Conservation (phyloP, 495 filamentous ascomycete genomes). For the Halenospora varia region DNA sequence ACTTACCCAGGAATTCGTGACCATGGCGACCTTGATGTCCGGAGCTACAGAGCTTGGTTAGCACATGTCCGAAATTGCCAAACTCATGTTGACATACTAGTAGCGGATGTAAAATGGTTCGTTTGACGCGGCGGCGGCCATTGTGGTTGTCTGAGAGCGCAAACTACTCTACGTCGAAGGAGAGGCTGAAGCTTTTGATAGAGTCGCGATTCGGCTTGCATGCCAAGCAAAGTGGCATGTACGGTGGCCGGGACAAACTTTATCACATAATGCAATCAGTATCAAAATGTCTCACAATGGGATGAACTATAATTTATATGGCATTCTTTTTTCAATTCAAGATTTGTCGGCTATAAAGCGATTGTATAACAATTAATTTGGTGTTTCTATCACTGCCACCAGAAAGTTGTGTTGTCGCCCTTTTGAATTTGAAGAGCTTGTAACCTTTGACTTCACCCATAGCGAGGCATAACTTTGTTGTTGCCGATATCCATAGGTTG, state of each 20-base stretch:
- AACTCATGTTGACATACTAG: constrained; percentile 53
- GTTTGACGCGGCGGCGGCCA: constrained; percentile 23
- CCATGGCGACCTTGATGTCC: constrained; percentile 97
- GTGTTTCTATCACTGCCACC: too few relatives aligned
- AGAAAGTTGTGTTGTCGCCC: too few relatives aligned
- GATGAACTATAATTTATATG: too few relatives aligned
- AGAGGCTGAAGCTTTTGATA: neutral
- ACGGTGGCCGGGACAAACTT: too few relatives aligned
- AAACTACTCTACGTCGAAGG: neutral
- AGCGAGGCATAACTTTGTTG: constrained; percentile 5
- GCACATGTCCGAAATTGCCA: constrained; percentile 30
- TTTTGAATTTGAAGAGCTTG: too few relatives aligned
- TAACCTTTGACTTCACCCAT: neutral
- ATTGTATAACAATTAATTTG: too few relatives aligned
- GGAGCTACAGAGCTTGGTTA: constrained; percentile 56
- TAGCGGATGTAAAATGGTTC: constrained; percentile 97
- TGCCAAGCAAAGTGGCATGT: neutral
- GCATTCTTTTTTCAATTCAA: too few relatives aligned
- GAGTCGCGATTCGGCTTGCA: neutral
- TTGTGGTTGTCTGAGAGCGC: neutral
- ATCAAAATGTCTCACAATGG: too few relatives aligned
- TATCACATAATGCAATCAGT: too few relatives aligned
- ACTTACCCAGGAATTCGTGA: constrained; percentile 92
- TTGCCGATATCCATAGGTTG: constrained; percentile 8
- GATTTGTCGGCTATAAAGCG: too few relatives aligned